Base-by-base conservation (phyloP, 1,284 basidiomycete species). In the Phylloporus sp. region DNA sequence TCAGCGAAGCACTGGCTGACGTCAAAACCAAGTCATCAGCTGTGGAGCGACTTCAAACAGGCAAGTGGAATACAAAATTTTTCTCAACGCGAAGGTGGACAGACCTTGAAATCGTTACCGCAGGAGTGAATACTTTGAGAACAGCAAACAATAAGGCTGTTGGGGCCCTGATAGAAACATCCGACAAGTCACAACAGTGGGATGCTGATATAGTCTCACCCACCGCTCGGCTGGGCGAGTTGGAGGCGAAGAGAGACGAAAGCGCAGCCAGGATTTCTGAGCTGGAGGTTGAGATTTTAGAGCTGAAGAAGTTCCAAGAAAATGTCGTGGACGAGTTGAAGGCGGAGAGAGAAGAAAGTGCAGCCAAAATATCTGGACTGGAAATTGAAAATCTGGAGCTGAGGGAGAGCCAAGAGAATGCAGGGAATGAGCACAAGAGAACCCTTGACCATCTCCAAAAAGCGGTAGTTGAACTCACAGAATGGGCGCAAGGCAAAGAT, bases 351-450 rank as follows among this genome's bases (percentile, higher is more conserved):
- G 92, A 93, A 71, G 94, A 95, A 72, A 88, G 84, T 62, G 88
- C 91, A 59, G 86, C 83, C 73, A 94, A 91, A 77, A 84, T 96
- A 19, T 92, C 91, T 1, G 90, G 93, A 70, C 84, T 95, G 19
- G 92, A 96, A 80, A 82, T 93, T 59, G 91, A 94, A 75, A 85
- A 94, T 47, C 82, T 95, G 64, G 94, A 95, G 80, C 78, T 92
- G 67, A 92, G 88, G 77, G 92, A 93, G 73, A 83, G 83, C 32
- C 87, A 90, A 70, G 93, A 95, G 70, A 83, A 83, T 45, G 82
- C 83, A 6, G 89, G 90, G 70, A 91, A 92, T 65, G 85, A 86
- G 56, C 85, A 85, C 62, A 82, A 81, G 56, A 82, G 83, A 71
- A 78, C 84, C 14, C 74, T 85, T 58, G 76, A 79, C n/a, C 85